Base-by-base conservation (phyloP, 2,329 filamentous ascomycete species). In the Penicillium freii region DNA sequence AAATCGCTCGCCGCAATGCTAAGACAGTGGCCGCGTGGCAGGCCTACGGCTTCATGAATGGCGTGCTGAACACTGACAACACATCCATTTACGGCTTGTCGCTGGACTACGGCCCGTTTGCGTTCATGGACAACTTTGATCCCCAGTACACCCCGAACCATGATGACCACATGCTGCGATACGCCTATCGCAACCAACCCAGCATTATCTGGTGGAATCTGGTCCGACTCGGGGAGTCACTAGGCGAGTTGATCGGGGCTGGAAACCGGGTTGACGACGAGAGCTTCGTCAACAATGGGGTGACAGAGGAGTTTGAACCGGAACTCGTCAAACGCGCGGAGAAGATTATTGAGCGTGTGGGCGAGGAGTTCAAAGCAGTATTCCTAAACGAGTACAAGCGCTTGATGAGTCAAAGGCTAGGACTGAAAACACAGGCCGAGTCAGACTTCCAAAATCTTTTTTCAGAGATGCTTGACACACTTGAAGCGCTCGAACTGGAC, bases 141-240 rank as follows among this genome's bases (percentile, higher is more conserved):
- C 93, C 93, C 0, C 80, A 82, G 17, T 99, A 97, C 73, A 99
- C 94, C 0, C 94, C 94, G 1, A 99, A 99, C 71, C 94, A 99
- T 72, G 94, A 99, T 73, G 94, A 99, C 70, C 83, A 89, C 70
- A 83, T 89, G 77, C 80, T 96, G 31, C 85, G 94, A 46, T 99
- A 99, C 73, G 87, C 87, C 64, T 99, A 97, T 79, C 87, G 88
- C 64, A 96, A 96, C 72, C 94, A 99, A 71, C 92, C 94, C 0
- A 92, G 88, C 43, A 90, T 99, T 56, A 94, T 99, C 69, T 99
- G 94, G 94, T 99, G 94, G 94, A 97, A 97, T 69, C 81, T 97
- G 0, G 91, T 97, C 1, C 87, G 94, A 1, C 83, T 99, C 0
- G 94, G 92, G 56, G 94, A 99, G 76, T 85, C 89, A 0, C 72